phyloP scores from a whole-genome alignment of 1,139 yeast species.

The Hyphopichia khmerensis region DNA sequence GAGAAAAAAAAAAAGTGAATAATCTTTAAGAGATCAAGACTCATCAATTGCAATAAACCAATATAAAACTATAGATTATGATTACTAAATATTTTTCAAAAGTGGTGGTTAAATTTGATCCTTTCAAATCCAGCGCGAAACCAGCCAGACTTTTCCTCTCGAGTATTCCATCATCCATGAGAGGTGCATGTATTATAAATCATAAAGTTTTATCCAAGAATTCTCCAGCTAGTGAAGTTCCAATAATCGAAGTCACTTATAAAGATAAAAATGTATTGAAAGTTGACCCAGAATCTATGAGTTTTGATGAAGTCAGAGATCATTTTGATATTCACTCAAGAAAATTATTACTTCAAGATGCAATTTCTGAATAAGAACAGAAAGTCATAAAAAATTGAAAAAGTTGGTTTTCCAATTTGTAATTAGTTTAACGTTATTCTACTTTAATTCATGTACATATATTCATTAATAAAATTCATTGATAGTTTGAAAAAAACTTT shows the following conservation, averaged over 20 bases:
- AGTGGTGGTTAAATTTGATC: constrained; percentile 77
- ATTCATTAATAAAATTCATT: neutral
- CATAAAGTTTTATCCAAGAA: constrained; percentile 50
- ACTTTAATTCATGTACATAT: constrained; percentile 1
- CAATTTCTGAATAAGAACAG: constrained; percentile 39
- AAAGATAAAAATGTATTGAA: constrained; percentile 75
- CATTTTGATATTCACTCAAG: constrained; percentile 70
- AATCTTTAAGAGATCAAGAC: neutral
- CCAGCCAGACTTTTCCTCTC: constrained; percentile 79
- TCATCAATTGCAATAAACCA: neutral
- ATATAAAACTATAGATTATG: constrained; percentile 41
- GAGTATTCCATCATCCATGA: constrained; percentile 71
- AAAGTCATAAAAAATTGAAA: neutral
- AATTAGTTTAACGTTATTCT: neutral
- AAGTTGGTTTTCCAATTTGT: neutral
- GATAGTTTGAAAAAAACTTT: neutral
- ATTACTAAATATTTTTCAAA: constrained; percentile 82
- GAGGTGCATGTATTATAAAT: constrained; percentile 49
- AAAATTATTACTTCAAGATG: constrained; percentile 64
- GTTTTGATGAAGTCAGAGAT: constrained; percentile 54
- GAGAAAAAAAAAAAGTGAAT: neutral
- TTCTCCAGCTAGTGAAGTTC: constrained; percentile 41
- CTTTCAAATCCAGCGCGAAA: constrained; percentile 72
- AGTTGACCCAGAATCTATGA: constrained; percentile 60
- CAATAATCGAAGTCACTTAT: constrained; percentile 70